These are phyloP conservation scores for Colletotrichum chrysophilum DNA, from an alignment of 2,329 filamentous ascomycete genomes.

Conservation along the genomic window DNA sequence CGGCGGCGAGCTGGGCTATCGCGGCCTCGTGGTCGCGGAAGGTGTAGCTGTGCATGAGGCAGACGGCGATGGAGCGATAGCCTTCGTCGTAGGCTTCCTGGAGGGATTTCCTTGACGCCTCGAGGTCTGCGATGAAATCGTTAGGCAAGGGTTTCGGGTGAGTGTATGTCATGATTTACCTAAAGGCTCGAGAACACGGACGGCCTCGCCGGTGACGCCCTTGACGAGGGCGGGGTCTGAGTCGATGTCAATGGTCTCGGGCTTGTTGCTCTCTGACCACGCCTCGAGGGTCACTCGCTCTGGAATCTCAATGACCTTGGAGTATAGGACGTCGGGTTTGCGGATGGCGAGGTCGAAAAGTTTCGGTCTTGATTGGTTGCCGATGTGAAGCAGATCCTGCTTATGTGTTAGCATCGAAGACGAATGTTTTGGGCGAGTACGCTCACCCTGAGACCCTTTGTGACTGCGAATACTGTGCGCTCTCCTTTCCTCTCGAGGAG, in stretches of 20 bases:
- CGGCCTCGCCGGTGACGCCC: conserved; percentile 71
- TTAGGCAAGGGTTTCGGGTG: not conserved
- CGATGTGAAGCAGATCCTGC: conserved; percentile 73
- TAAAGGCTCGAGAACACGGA: conserved; percentile 68
- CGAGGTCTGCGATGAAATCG: conserved; percentile 40
- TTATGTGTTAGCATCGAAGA: conserved; percentile 32
- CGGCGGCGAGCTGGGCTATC: conserved; percentile 37
- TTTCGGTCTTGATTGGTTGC: conserved; percentile 74
- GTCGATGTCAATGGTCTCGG: not conserved
- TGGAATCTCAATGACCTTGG: conserved; percentile 74
- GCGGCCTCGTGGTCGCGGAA: conserved; percentile 64
- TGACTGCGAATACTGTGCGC: conserved; percentile 68
- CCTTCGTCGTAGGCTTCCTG: conserved; percentile 65
- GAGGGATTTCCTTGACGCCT: conserved; percentile 58
- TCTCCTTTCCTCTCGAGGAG: conserved; percentile 78
- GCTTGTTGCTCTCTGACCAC: conserved; percentile 18
- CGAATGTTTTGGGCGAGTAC: fast-evolving
- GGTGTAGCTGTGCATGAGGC: conserved; percentile 75
- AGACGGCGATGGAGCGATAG: conserved; percentile 71
- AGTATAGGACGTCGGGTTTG: conserved; percentile 73
- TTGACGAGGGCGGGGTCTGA: conserved; percentile 40
- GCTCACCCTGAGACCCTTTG: conserved; percentile 52
- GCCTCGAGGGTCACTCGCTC: conserved; percentile 75
- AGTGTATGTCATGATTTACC: not conserved
- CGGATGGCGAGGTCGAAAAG: conserved; percentile 76